A percentile compares a stretch with the other conserved stretches of the same genome.
Evolutionary conservation across 805 yeast species (phyloP).

Genomic region (Hanseniaspora osmophila): DNA sequence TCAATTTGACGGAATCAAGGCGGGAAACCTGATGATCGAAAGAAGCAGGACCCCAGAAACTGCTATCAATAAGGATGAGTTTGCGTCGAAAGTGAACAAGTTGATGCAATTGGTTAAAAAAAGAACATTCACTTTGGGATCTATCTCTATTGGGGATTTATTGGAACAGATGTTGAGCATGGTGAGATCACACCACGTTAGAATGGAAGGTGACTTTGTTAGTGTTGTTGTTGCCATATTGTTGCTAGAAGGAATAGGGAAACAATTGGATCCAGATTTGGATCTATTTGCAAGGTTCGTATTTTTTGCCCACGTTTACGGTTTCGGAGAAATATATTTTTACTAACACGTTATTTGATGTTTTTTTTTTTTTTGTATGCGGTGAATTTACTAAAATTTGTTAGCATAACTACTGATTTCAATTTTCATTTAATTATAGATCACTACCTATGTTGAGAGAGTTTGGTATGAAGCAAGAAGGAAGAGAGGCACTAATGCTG

Average conservation of each 20-base stretch:
- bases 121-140: constrained; percentile 84
- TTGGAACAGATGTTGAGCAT: constrained; percentile 74
- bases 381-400: no score
- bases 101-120: constrained; percentile 69
- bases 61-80: constrained; percentile 68
- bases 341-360: background rate
- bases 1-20: constrained; percentile 83
- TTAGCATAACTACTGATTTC: no score
- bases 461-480: constrained; percentile 56
- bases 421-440: constrained; percentile 23
- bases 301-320: constrained; percentile 28
- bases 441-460: constrained; percentile 77
- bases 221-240: constrained; percentile 90
- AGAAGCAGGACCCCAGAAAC: constrained; percentile 90
- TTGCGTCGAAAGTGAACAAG: constrained; percentile 75
- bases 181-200: constrained; percentile 89
- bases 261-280: constrained; percentile 83
- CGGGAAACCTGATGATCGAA: constrained; percentile 92
- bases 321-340: constrained; percentile 9
- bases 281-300: constrained; percentile 94
- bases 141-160: constrained; percentile 81
- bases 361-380: background rate
- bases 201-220: constrained; percentile 95
- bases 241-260: constrained; percentile 85
- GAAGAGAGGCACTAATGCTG: constrained; percentile 35